These are phyloP conservation scores for Calendula officinalis DNA, from an alignment of 129 eudicot species.

Conservation along the genomic window DNA sequence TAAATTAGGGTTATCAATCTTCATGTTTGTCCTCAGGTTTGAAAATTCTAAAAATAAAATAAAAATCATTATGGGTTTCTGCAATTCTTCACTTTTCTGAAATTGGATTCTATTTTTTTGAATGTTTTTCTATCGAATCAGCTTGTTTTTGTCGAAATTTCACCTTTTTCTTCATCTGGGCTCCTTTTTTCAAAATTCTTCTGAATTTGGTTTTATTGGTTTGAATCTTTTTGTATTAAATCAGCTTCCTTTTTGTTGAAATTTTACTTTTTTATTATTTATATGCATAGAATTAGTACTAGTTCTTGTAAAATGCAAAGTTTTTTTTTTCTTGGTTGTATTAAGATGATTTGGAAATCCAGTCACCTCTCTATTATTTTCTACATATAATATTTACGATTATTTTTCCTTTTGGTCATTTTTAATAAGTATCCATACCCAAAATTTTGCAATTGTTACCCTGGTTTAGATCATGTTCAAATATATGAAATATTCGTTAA, in stretches of 20 bases:
- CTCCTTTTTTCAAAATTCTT: not conserved
- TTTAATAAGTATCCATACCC: not conserved
- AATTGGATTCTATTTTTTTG: not conserved
- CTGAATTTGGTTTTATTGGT: not conserved
- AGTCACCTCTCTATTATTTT: slow-evolving; percentile 5
- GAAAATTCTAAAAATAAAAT: not conserved
- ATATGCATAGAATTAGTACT: not conserved
- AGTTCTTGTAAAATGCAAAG: not conserved
- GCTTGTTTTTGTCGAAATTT: slow-evolving; percentile 3
- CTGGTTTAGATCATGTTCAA: too few relatives aligned
- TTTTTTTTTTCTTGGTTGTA: not conserved
- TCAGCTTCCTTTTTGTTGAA: not conserved
- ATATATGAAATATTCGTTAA: not conserved
- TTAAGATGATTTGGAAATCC: slow-evolving; percentile 5
- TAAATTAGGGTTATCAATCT: slow-evolving; percentile 1
- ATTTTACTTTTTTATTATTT: not conserved
- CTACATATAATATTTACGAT: not conserved
- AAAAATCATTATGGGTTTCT: not conserved
- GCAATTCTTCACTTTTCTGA: not conserved
- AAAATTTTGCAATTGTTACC: not conserved
- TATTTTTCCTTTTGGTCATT: not conserved
- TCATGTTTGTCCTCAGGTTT: slow-evolving; percentile 3
- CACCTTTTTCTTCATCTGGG: not conserved
- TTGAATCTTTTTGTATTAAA: not conserved
- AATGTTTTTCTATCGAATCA: not conserved